Conservation (phyloP, 1,139 yeast genomes). For the Saccharomyces pastorianus region DNA sequence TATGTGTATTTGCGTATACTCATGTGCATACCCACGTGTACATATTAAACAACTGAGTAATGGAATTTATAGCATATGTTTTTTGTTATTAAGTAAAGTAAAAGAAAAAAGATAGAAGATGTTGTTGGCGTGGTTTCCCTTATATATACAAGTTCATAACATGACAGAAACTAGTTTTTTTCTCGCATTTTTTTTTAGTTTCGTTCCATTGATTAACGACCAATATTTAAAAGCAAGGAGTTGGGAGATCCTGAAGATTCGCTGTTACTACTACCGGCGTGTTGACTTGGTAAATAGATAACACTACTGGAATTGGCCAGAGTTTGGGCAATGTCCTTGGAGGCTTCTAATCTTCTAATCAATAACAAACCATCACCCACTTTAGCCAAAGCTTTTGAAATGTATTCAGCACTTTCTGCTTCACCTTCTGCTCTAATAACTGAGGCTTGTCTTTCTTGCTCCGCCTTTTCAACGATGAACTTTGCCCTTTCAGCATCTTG, state of each 20-base stretch:
- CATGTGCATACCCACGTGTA: not conserved
- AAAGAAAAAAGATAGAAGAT: not conserved
- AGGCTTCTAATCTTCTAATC: constrained; percentile 93
- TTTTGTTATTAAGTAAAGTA: not conserved
- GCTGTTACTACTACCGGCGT: constrained; percentile 36
- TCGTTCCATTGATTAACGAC: constrained; percentile 35
- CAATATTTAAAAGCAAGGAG: constrained; percentile 48
- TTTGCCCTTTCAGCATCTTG: constrained; percentile 98
- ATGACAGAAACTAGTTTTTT: not conserved
- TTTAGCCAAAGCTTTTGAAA: constrained; percentile 84
- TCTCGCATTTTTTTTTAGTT: not conserved
- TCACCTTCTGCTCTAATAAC: constrained; percentile 98
- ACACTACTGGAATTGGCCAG: constrained; percentile 78
- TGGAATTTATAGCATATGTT: not conserved
- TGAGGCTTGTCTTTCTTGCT: constrained; percentile 91
- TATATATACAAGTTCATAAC: not conserved
- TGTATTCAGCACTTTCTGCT: constrained; percentile 95
- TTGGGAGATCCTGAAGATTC: constrained; percentile 30
- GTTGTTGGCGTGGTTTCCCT: not conserved
- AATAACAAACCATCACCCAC: constrained; percentile 94
- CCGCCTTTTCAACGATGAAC: constrained; percentile 90
- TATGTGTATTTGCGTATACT: too few species aligned
- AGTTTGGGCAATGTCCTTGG: constrained; percentile 88
- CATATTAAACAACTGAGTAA: not conserved
- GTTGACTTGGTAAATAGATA: constrained; percentile 73